A percentile compares a stretch with the other conserved stretches of the same genome.
These are phyloP conservation scores for Penicillium freii DNA, from an alignment of 2,329 filamentous ascomycete species.

Conservation along the genomic window DNA sequence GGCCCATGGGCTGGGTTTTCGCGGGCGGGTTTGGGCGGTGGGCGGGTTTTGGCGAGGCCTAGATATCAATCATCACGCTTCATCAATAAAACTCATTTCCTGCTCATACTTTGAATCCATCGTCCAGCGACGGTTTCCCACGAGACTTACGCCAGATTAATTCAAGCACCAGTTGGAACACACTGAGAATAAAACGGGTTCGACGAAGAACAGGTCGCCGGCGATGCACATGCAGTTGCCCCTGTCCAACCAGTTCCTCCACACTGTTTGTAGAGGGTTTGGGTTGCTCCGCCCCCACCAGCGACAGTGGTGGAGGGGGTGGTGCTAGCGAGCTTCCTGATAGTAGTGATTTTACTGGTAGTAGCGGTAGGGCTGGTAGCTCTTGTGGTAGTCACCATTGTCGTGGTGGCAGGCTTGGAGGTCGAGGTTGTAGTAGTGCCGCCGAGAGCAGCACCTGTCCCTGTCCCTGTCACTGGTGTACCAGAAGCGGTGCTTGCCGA, in stretches of 20 bases:
- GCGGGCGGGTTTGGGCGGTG: too few relatives aligned
- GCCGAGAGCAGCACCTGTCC: background rate
- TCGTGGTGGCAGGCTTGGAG: background rate
- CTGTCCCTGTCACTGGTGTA: constrained; percentile 16
- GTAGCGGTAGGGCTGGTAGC: background rate
- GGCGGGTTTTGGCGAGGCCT: too few relatives aligned
- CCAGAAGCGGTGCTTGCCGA: constrained; percentile 20
- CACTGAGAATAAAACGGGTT: constrained; percentile 22
- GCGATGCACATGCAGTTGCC: constrained; percentile 12
- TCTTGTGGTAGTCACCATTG: background rate
- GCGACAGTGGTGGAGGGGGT: background rate
- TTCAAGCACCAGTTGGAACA: constrained; percentile 13
- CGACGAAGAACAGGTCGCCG: constrained; percentile 15
- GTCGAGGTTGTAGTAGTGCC: background rate
- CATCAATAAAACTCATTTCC: background rate
- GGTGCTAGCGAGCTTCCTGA: too few relatives aligned
- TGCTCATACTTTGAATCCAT: background rate
- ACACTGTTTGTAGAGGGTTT: constrained; percentile 21
- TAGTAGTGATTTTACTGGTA: background rate
- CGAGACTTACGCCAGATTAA: too few relatives aligned
- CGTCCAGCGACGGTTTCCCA: background rate
- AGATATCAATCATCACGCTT: background rate
- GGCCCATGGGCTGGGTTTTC: too few relatives aligned
- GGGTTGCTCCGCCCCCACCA: constrained; percentile 6
- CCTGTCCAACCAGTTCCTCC: constrained; percentile 19